A percentile compares a stretch with the other conserved stretches of the same genome.
Evolutionary conservation across 192 early-diverging fungal genomes (phyloP).

Genomic region (Backusella liffmaniae): DNA sequence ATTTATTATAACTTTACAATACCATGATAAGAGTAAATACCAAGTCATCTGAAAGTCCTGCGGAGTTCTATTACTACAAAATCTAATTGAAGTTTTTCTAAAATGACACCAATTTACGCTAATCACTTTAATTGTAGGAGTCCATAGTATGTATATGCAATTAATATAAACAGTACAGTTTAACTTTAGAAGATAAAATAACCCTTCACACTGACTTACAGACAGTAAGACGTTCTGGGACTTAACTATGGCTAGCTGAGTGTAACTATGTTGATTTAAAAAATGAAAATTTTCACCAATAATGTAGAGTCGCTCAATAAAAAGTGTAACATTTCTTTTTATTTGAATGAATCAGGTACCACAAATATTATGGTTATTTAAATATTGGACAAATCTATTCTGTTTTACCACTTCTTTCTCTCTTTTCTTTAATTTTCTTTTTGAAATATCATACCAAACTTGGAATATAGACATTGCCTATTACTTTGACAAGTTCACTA

Average conservation of each 20-base stretch:
- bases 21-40: background rate
- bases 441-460: background rate
- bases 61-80: background rate
- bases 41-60: background rate
- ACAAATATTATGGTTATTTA: background rate
- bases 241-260: background rate
- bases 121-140: background rate
- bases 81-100: background rate
- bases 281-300: background rate
- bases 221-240: background rate
- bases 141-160: background rate
- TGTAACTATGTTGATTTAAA: background rate
- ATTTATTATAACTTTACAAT: background rate
- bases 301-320: background rate
- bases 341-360: background rate
- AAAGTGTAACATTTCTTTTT: background rate
- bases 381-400: background rate
- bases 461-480: background rate
- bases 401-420: background rate
- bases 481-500: background rate
- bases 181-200: background rate
- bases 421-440: background rate
- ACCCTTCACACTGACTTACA: background rate
- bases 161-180: background rate
- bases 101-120: background rate